A percentile compares a stretch with the other conserved stretches of the same genome.
Evolutionary conservation across 169 alveolate genomes (phyloP).

Genomic region (Plasmodium gaboni): DNA sequence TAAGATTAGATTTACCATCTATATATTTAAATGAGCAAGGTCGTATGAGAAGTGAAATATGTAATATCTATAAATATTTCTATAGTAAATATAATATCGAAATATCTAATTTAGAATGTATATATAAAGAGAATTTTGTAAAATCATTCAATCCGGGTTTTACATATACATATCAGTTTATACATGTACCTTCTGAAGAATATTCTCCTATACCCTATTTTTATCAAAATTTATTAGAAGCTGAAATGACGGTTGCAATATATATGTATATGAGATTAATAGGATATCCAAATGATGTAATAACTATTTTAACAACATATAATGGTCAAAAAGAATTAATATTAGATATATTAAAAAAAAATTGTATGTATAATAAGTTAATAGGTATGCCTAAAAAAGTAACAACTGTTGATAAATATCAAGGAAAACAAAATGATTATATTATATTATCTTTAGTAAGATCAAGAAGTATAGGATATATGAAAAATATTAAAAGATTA

Average conservation of each 20-base stretch:
- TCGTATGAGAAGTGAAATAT: constrained; percentile 92
- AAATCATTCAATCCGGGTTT: constrained; percentile 74
- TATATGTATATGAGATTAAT: constrained; percentile 94
- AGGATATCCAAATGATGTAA: constrained; percentile 89
- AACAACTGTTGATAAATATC: constrained; percentile 92
- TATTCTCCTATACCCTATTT: constrained; percentile 91
- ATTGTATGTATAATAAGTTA: constrained; percentile 88
- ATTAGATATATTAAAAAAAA: constrained; percentile 86
- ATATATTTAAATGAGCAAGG: constrained; percentile 91
- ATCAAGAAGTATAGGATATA: constrained; percentile 89
- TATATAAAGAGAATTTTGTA: constrained; percentile 49
- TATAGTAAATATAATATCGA: constrained; percentile 80
- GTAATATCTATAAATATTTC: constrained; percentile 90
- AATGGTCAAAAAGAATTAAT: constrained; percentile 95
- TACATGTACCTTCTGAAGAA: constrained; percentile 92
- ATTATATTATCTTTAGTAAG: constrained; percentile 93
- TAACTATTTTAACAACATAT: constrained; percentile 92
- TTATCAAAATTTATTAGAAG: constrained; percentile 95
- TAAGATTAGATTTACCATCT: constrained; percentile 89
- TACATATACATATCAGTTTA: constrained; percentile 88
- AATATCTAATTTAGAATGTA: constrained; percentile 47
- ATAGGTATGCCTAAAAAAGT: constrained; percentile 85
- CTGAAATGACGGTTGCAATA: constrained; percentile 93
- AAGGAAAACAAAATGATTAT: constrained; percentile 94
- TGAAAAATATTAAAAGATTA: constrained; percentile 94